Percentiles rank a stretch among this genome's conserved stretches.
These are phyloP conservation scores for Populus nigra DNA, from an alignment of 345 rosid genomes.

Conservation along the genomic window DNA sequence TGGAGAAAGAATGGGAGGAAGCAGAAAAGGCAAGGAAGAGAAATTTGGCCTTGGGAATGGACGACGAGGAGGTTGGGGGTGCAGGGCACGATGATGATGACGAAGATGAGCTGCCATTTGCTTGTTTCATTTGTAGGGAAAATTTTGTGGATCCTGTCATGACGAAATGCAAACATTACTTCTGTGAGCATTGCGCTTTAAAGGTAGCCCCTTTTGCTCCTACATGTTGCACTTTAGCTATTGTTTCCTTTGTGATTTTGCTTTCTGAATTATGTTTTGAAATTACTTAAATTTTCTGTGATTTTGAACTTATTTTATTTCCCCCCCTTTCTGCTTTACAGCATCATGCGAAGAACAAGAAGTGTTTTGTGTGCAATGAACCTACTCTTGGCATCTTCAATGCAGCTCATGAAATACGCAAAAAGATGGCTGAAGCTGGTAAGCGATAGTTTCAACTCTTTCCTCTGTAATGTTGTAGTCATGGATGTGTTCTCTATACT, in stretches of 20 bases:
- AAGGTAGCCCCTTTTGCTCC: slow-evolving; percentile 41
- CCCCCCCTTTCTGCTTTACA: slow-evolving; percentile 25
- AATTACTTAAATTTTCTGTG: background rate
- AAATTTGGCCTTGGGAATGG: slow-evolving; percentile 60
- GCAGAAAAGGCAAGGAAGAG: slow-evolving; percentile 80
- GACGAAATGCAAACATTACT: slow-evolving; percentile 84
- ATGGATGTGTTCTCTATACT: too few species aligned
- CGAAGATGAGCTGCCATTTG: slow-evolving; percentile 67
- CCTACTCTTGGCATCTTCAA: slow-evolving; percentile 84
- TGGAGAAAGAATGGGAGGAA: slow-evolving; percentile 92
- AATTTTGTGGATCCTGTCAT: slow-evolving; percentile 80
- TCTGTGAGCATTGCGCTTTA: slow-evolving; percentile 91
- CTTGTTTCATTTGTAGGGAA: slow-evolving; percentile 80
- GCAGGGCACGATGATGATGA: slow-evolving; percentile 32
- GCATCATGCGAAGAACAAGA: slow-evolving; percentile 87
- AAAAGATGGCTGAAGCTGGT: slow-evolving; percentile 46
- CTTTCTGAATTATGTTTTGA: background rate
- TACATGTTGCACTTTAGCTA: background rate
- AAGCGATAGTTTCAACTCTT: slow-evolving; percentile 15
- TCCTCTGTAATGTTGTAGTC: background rate
- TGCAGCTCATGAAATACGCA: slow-evolving; percentile 70
- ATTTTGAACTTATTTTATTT: background rate
- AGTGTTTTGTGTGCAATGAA: slow-evolving; percentile 82
- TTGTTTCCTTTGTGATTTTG: background rate
- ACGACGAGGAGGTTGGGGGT: slow-evolving; percentile 50